Evolutionary conservation across 306 rosid species (phyloP).

Genomic region (Alnus rubra): DNA sequence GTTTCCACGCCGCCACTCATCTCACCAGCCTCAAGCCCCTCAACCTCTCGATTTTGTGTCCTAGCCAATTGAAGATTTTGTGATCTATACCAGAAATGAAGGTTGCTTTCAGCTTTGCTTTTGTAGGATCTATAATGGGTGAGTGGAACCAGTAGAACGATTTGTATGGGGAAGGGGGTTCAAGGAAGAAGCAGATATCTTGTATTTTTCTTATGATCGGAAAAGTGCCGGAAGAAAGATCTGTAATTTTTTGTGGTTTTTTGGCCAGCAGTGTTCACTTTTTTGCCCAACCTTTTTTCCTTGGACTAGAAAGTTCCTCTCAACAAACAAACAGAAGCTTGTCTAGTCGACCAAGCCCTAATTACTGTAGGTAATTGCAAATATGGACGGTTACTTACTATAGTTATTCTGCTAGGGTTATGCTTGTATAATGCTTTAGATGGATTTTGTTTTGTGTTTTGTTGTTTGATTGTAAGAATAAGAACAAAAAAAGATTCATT

Average conservation of each 20-base stretch:
- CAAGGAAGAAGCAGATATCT: conserved; percentile 80
- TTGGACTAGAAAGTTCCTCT: not conserved
- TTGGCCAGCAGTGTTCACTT: not conserved
- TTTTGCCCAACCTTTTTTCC: not conserved
- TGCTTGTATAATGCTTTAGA: too few species aligned
- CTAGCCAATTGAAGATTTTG: not conserved
- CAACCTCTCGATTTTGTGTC: too few species aligned
- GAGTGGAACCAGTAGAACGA: conserved; percentile 95
- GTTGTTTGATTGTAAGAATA: too few species aligned
- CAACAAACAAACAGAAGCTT: not conserved
- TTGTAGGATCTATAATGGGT: conserved; percentile 82
- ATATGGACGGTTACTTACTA: too few species aligned
- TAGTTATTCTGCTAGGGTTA: too few species aligned
- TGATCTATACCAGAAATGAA: conserved; percentile 32
- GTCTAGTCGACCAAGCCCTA: not conserved
- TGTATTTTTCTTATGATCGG: conserved; percentile 55
- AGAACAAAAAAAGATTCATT: too few species aligned
- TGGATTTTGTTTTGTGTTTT: too few species aligned
- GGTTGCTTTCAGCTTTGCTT: conserved; percentile 89
- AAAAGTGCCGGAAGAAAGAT: not conserved
- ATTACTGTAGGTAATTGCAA: not conserved
- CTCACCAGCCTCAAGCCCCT: too few species aligned
- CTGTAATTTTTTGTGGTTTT: not conserved
- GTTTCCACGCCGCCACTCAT: too few species aligned
- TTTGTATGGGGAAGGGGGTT: conserved; percentile 86